These are phyloP conservation scores for Volutella citrinella DNA, from an alignment of 2,329 filamentous ascomycete species.

Conservation along the genomic window DNA sequence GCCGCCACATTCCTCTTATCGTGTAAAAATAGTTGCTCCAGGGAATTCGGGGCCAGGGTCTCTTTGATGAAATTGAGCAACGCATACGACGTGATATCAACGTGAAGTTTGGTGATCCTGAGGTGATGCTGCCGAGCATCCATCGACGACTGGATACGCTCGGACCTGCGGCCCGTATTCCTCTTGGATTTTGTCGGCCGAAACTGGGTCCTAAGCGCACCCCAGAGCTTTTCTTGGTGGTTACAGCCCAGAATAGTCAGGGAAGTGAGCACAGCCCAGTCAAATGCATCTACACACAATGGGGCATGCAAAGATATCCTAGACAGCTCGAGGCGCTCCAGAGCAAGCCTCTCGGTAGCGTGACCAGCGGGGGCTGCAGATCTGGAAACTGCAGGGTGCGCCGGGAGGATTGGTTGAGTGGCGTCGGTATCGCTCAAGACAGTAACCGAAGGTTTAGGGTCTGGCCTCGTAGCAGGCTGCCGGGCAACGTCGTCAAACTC, in stretches of 20 bases:
- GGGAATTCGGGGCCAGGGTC: slow-evolving; percentile 11
- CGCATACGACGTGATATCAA: slow-evolving; percentile 12
- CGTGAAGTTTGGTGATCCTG: slow-evolving; percentile 11
- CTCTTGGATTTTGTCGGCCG: slow-evolving; percentile 3
- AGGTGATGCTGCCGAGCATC: slow-evolving; percentile 9
- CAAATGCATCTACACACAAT: slow-evolving; percentile 9
- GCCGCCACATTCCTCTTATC: slow-evolving; percentile 8
- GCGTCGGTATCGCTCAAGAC: slow-evolving; percentile 1
- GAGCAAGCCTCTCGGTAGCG: slow-evolving; percentile 5
- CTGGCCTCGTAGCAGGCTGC: no score
- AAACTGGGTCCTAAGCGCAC: slow-evolving; percentile 9
- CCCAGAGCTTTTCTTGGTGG: slow-evolving; percentile 11
- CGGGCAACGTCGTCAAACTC: no score
- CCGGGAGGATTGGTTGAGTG: neutral
- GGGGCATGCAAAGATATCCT: slow-evolving; percentile 10
- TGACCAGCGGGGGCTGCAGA: neutral
- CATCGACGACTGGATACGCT: no score
- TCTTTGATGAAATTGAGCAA: slow-evolving; percentile 12
- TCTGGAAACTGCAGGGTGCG: neutral
- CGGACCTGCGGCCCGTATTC: slow-evolving; percentile 4
- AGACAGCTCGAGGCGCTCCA: slow-evolving; percentile 11
- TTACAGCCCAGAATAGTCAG: slow-evolving; percentile 12
- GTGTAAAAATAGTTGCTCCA: slow-evolving; percentile 12
- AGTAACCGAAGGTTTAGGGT: no score
- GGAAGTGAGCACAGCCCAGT: slow-evolving; percentile 14